Evolutionary conservation across 441 rosid species (phyloP), one percentile per base, ranked within the genome.

Genomic region (Adansonia rubrostipa): DNA sequence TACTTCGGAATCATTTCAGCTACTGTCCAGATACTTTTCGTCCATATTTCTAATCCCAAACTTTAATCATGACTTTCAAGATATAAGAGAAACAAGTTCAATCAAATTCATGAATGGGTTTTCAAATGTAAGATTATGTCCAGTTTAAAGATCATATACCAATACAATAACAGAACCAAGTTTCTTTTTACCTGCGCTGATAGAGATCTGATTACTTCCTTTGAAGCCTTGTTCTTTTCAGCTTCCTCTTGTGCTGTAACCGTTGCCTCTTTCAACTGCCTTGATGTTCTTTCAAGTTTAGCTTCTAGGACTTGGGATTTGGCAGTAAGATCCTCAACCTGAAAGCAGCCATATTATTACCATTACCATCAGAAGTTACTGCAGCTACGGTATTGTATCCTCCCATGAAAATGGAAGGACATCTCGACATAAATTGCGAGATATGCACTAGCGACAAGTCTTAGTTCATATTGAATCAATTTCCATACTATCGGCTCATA

Each of bases 291-390:
- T 79, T 82, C 84, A 8, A 63, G 85, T 75, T 89, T 80, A 15
- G 78, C 79, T 80, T 89, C 87, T 56, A 86, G 87, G 76, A 79
- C 53, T 73, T 82, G 82, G 9, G 89, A 72, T 77, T 82, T 86
- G 3, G 45, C 42, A 33, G 88, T 86, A 76, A 89, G 89, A 64
- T 63, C 84, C 81, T 89, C 89, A 68, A 89, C 89, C 92, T 89
- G 75, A 75, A 85, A 17, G 56, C 62, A 17, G 56, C 62, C 64
- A 44, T 72, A 22, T 47, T 62, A 62, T 62, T 62, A 54, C 20
- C 47, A 62, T 62, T 62, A 54, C 20, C 47, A 48, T 67, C 47
- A 75, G 9, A 50, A 51, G 9, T 75, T 14, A 45, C 54, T 45
- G 24, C 57, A 61, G 40, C 54, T 42, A 66, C 9, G 1, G 13